Evolutionary conservation across 768 basidiomycete species (phyloP), one percentile per base, ranked within the genome.

Genomic region (Lepiota brunneoincarnata): DNA sequence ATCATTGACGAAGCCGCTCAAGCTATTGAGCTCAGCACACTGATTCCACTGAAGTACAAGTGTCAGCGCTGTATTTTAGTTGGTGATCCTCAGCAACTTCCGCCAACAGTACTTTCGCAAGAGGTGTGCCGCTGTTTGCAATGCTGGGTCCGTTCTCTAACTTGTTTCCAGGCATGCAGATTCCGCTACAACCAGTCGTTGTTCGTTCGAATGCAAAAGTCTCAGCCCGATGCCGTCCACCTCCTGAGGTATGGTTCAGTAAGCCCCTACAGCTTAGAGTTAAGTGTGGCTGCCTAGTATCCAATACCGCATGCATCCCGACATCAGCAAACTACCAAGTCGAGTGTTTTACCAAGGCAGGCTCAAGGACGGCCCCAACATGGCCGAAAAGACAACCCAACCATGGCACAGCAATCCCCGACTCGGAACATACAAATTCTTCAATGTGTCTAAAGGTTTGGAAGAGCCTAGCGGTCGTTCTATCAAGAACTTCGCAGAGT

Each of bases 241-340:
- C 77, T 99, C 1, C 72, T 99, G 42, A 96, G 91, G 94, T 91
- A 60, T 55, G 74, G 58, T 43, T 44, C 24, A 51, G 20, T 38
- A 11, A 7, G 31, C 23, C 23, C 51, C 20, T 38, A 12, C 38
- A 4, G 3, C 6, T 11, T 46, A 41, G 18, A 20, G 40, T 20
- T 56, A 38, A 34, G 50, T 24, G 40, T 36, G 49, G 43, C 11
- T n/a, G 38, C 44, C 18, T 55, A 98, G 96, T 61, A 98, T 99
- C 38, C 97, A 99, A 72, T 99, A 99, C 66, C 95, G 97, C 59
- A 99, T 99, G 97, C 95, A 99, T 65, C 96, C 96, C 1, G 86
- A 91, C 48, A 98, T 98, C 64, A 96, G 93, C 58, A 75, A 75
- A 47, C 79, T 99, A 15, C 97, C 97, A 0, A 97, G 94, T 55